Evolutionary conservation across 2,329 filamentous ascomycete species (phyloP).

Genomic region (Chalaropsis thielavioides): DNA sequence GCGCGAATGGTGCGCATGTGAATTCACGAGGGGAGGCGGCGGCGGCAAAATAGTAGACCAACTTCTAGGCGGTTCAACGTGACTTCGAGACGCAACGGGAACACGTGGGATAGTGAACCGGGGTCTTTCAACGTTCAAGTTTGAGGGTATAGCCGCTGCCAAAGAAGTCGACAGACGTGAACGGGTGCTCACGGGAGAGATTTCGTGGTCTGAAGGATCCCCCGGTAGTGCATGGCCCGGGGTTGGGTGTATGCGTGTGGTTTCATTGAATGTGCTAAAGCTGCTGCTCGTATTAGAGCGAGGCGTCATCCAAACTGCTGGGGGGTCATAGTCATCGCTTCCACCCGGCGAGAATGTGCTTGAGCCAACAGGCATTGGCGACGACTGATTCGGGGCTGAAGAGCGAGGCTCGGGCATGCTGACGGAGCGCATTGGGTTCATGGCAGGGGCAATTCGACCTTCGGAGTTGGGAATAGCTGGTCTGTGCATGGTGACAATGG

Average conservation of each 20-base stretch:
- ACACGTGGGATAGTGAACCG: constrained; percentile 2
- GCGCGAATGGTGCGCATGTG: neutral
- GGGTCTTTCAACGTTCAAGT: neutral
- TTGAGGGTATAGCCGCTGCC: neutral
- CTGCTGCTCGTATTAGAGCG: constrained; percentile 1
- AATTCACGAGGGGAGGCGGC: neutral
- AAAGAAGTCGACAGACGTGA: neutral
- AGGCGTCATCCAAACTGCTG: constrained; percentile 13
- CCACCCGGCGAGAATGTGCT: constrained; percentile 15
- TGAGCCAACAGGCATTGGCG: constrained; percentile 1
- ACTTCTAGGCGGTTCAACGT: constrained; percentile 6
- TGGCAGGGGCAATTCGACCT: neutral
- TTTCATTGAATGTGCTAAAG: neutral
- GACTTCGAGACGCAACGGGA: constrained; percentile 7
- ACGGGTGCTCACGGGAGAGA: neutral
- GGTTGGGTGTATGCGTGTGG: neutral
- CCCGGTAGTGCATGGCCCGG: neutral
- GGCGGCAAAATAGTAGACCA: constrained; percentile 10
- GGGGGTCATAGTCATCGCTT: constrained; percentile 15
- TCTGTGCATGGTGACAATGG: neutral
- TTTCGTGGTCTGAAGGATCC: neutral
- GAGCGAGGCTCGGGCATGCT: neutral
- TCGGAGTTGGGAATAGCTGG: neutral
- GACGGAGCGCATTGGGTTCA: neutral
- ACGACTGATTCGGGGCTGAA: neutral